phyloP scores from a whole-genome alignment of 2,329 filamentous ascomycete genomes.

The Fusarium nelsonii region DNA sequence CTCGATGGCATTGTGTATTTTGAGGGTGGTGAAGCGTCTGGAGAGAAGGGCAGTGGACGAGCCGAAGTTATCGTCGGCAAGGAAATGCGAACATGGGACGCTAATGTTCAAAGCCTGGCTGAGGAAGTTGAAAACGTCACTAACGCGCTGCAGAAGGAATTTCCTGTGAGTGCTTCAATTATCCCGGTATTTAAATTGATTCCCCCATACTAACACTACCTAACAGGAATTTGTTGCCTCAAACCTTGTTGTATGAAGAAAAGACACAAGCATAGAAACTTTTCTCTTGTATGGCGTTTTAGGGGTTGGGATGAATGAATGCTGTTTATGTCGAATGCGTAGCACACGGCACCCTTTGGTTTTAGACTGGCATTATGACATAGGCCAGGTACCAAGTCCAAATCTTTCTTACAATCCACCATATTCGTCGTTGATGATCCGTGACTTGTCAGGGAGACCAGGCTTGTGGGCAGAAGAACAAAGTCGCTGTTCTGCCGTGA shows the following conservation, averaged over 20 bases:
- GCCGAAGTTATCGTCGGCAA: slow-evolving; percentile 73
- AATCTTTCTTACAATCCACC: slow-evolving; percentile 54
- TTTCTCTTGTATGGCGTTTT: slow-evolving; percentile 44
- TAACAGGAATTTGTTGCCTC: slow-evolving; percentile 67
- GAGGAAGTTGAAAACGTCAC: slow-evolving; percentile 92
- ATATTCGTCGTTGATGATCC: background rate
- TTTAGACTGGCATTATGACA: slow-evolving; percentile 35
- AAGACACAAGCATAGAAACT: slow-evolving; percentile 32
- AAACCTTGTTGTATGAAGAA: slow-evolving; percentile 58
- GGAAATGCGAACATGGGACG: slow-evolving; percentile 88
- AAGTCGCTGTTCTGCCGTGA: background rate
- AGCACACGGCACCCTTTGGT: slow-evolving; percentile 33
- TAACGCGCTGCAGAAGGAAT: slow-evolving; percentile 81
- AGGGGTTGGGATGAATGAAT: slow-evolving; percentile 33
- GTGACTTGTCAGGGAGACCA: background rate
- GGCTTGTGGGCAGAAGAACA: background rate
- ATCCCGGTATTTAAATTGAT: background rate
- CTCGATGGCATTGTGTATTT: slow-evolving; percentile 91
- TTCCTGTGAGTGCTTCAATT: slow-evolving; percentile 67
- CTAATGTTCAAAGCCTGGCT: slow-evolving; percentile 85
- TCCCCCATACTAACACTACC: slow-evolving; percentile 20
- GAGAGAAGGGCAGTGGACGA: slow-evolving; percentile 75
- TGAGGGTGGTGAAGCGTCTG: slow-evolving; percentile 77
- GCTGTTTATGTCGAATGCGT: slow-evolving; percentile 37
- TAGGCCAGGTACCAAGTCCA: slow-evolving; percentile 56